Base-by-base conservation (phyloP, 176 grass and related monocot genomes). In the Melocanna baccifera region DNA sequence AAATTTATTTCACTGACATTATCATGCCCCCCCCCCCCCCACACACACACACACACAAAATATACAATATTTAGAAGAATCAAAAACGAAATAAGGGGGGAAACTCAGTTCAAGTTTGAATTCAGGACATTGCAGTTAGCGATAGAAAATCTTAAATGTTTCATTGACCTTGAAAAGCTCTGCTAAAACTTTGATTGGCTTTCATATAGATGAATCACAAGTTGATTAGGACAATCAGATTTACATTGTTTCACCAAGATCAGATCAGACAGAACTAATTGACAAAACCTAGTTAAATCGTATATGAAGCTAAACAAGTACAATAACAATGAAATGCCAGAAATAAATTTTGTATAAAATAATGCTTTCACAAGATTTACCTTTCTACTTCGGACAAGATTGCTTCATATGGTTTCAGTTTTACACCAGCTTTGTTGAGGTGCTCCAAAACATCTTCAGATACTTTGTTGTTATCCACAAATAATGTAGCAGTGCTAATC, bases 401-500 rank as follows among this genome's bases (percentile, higher is more conserved):
- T 68, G 67, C 80, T 85, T 93, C 87, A 85, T 98, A 98, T 65
- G 91, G 83, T 88, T 94, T 95, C 71, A 95, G 41, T 63, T 95
- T 86, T 69, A 98, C 85, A 55, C 89, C 89, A 92, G 93, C 78
- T 77, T 90, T 87, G 43, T 76, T 78, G 11, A 98, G 83, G 62
- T 93, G 96, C 65, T 88, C 63, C 67, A 86, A 71, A 69, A 92
- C 91, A 52, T 86, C 87, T 79, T 78, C 75, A 82, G 91, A 90
- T 80, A 98, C 77, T 83, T 98, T 98, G 37, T 61, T 90, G 61
- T 48, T 87, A 87, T 98, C 96, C 65, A 98, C 83, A 91, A 98
- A 98, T 71, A 98, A 87, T 69, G 89, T 88, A 76, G 91, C 91
- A 63, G 70, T 39, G 56, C 25, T 82, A 76, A 81, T 69, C 75